These are phyloP conservation scores for Cyclotella cryptica DNA, from an alignment of 108 stramenopile species.

Conservation along the genomic window DNA sequence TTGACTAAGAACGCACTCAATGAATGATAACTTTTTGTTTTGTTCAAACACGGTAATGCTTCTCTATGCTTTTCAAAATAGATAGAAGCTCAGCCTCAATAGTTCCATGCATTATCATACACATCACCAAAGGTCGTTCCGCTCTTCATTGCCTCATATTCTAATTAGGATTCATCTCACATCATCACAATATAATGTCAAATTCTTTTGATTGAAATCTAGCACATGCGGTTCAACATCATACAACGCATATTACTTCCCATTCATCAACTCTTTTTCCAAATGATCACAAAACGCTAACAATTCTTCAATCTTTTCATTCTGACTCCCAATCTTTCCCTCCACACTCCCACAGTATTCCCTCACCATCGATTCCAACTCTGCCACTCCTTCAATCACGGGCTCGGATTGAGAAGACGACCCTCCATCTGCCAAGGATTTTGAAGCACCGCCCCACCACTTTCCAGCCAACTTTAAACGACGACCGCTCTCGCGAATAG, in stretches of 20 bases:
- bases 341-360: conserved; percentile 81
- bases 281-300: conserved; percentile 76
- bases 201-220: too few species aligned
- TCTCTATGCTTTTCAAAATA: too few species aligned
- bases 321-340: conserved; percentile 65
- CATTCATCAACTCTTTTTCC: conserved; percentile 53
- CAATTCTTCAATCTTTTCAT: conserved; percentile 68
- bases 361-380: conserved; percentile 71
- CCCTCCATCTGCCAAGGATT: conserved; percentile 2
- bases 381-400: conserved; percentile 26
- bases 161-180: too few species aligned
- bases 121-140: too few species aligned
- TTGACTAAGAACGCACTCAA: too few species aligned
- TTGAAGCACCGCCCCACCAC: conserved; percentile 40
- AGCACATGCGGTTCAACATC: neutral
- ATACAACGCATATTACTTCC: neutral
- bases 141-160: too few species aligned
- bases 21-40: too few species aligned
- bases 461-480: conserved; percentile 67
- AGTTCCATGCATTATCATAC: too few species aligned
- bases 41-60: too few species aligned
- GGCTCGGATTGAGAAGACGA: neutral
- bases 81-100: too few species aligned
- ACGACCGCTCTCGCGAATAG: conserved; percentile 69
- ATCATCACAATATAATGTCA: too few species aligned